Percentiles rank a stretch among this genome's conserved stretches.
These are phyloP conservation scores for Coniochaeta prunicola DNA, from an alignment of 2,329 filamentous ascomycete genomes.

Conservation along the genomic window DNA sequence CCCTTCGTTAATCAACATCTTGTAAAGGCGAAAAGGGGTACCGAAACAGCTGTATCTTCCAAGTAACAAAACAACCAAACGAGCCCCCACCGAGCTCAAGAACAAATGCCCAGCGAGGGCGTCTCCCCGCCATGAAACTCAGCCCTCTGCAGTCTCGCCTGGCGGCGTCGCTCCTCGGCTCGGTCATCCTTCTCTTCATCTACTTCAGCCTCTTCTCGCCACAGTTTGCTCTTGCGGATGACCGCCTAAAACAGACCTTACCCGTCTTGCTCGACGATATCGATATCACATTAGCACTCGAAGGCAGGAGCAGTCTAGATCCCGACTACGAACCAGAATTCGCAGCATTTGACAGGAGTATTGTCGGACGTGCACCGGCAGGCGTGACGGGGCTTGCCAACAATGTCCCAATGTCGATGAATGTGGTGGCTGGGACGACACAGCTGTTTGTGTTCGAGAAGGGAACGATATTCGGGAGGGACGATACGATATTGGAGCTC, in stretches of 20 bases:
- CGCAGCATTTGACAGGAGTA: constrained; percentile 49
- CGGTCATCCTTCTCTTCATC: constrained; percentile 50
- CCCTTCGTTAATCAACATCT: not conserved
- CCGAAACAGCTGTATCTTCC: not conserved
- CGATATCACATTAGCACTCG: constrained; percentile 6
- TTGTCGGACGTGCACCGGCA: constrained; percentile 53
- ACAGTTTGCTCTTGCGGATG: constrained; percentile 55
- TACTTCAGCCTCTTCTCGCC: constrained; percentile 54
- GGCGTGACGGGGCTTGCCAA: constrained; percentile 48
- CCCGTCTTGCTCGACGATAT: constrained; percentile 14
- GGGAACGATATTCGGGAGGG: constrained; percentile 39
- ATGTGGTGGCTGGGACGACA: constrained; percentile 55
- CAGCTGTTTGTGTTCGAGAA: constrained; percentile 59
- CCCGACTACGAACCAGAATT: constrained; percentile 54
- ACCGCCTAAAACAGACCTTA: constrained; percentile 25
- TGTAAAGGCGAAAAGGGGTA: not conserved
- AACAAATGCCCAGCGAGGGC: constrained; percentile 30
- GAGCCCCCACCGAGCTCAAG: not conserved
- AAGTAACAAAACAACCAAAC: not conserved
- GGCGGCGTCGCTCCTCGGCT: constrained; percentile 57
- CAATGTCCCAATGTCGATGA: constrained; percentile 53
- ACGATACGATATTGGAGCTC: constrained; percentile 9
- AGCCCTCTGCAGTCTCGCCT: constrained; percentile 67
- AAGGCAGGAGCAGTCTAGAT: constrained; percentile 13
- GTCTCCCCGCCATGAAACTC: constrained; percentile 46